phyloP scores from a whole-genome alignment of 2,329 filamentous ascomycete species.

The Cladophialophora psammophila region DNA sequence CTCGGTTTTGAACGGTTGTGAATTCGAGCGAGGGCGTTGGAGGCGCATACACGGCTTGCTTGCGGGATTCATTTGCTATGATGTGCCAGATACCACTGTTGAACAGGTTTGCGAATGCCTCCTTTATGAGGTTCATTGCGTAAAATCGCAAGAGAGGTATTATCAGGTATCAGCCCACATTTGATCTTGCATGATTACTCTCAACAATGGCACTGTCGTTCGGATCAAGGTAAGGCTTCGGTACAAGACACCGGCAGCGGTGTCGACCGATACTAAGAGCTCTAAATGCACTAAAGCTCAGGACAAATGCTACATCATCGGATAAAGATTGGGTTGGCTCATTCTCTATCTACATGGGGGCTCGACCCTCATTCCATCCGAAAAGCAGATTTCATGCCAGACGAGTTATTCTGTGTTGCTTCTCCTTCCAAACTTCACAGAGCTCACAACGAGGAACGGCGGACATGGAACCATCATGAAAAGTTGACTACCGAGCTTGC shows the following conservation, averaged over 20 bases:
- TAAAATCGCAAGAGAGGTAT: not conserved
- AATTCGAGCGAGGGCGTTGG: constrained; percentile 19
- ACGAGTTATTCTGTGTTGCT: constrained; percentile 24
- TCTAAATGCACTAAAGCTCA: not conserved
- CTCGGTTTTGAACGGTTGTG: not conserved
- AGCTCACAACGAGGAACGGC: constrained; percentile 24
- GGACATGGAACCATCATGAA: constrained; percentile 22
- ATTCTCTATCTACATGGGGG: constrained; percentile 25
- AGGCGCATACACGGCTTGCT: not conserved
- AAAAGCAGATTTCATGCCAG: constrained; percentile 30
- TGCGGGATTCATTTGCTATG: not conserved
- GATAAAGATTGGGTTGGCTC: constrained; percentile 41
- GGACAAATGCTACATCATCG: constrained; percentile 7
- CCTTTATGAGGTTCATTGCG: not conserved
- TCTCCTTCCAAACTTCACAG: constrained; percentile 18
- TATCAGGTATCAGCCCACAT: not conserved
- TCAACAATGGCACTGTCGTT: not conserved
- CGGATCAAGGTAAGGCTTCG: not conserved
- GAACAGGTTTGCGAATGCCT: not conserved
- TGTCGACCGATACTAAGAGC: not conserved
- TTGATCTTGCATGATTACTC: not conserved
- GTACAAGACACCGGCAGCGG: not conserved
- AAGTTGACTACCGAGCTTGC: not conserved
- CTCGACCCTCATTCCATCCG: constrained; percentile 40
- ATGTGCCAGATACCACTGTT: not conserved